phyloP scores from a whole-genome alignment of 2,329 filamentous ascomycete species.

The Xylogone sp. region DNA sequence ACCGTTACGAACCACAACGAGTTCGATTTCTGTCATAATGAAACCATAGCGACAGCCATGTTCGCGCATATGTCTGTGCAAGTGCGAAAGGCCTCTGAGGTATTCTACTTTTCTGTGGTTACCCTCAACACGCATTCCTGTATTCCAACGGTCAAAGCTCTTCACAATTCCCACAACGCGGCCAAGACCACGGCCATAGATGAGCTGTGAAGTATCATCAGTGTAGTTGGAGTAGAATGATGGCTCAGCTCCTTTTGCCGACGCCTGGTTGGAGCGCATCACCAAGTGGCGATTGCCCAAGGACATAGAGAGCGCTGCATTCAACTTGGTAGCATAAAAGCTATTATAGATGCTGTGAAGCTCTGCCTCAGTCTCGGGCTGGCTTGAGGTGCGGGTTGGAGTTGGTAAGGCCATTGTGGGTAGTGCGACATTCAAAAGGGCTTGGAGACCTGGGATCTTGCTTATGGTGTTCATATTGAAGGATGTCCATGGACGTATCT shows the following conservation, averaged over 20 bases:
- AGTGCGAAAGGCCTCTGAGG: constrained; percentile 77
- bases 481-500: constrained; percentile 75
- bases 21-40: constrained; percentile 93
- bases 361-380: constrained; percentile 74
- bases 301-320: constrained; percentile 74
- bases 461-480: constrained; percentile 74
- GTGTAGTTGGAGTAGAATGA: constrained; percentile 47
- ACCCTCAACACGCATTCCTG: constrained; percentile 82
- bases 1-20: constrained; percentile 84
- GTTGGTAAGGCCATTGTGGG: constrained; percentile 56
- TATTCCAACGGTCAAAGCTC: constrained; percentile 92
- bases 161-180: constrained; percentile 83
- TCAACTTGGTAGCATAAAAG: constrained; percentile 83
- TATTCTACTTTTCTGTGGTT: constrained; percentile 86
- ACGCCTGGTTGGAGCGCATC: constrained; percentile 25
- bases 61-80: constrained; percentile 91
- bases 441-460: constrained; percentile 66
- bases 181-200: constrained; percentile 46
- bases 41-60: constrained; percentile 92
- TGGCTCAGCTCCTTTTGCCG: constrained; percentile 31
- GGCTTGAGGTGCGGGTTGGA: constrained; percentile 42
- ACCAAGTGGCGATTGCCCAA: constrained; percentile 59
- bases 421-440: constrained; percentile 68
- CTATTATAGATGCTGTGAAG: constrained; percentile 72
- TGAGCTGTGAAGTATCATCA: constrained; percentile 44